Base-by-base conservation (phyloP, 2,329 filamentous ascomycete species). In the Colletotrichum coccodes region DNA sequence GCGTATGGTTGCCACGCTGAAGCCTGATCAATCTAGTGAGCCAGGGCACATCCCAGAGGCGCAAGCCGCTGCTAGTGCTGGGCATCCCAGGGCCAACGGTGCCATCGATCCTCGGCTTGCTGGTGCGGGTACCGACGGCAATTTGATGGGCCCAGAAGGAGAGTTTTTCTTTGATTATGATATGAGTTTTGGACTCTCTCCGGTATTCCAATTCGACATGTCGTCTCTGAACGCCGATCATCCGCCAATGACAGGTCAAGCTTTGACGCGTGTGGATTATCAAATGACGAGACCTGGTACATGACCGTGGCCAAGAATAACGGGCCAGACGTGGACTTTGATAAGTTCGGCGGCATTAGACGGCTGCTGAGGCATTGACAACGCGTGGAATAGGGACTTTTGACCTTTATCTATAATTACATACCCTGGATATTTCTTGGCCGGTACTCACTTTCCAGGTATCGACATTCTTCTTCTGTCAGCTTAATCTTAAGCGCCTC, bases 371-470 rank as follows among this genome's bases (percentile, higher is more conserved):
- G 4, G 3, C 18, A 32, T 50, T 4, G 16, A 30, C 28, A 16
- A 32, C 4, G 3, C 18, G 32, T 50, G 0, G 11, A 32, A 32
- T n/a, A n/a, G n/a, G n/a, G 26, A 14, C 3, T 16, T 9, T 23
- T 44, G 4, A 16, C 2, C 3, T 28, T 26, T 23, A 16, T n/a
- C 2, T 21, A 4, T 23, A 12, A 12, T 23, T 44, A 71, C 71
- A 74, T 73, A 26, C 80, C 80, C 14, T 74, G 66, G n/a, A 81
- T 71, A 6, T 70, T 69, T 76, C 86, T 85, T 0, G 86, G 83
- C 26, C 81, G 68, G 76, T 90, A 90, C 14, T 80, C 79, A 72
- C 86, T 85, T 75, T 89, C 87, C 58, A 90, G 73, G 74, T 85
- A 87, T 64, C 80, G n/a, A 9, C 57, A 30, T 30, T 71, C 70